These are phyloP conservation scores for Aspergillus saccharolyticus DNA, from an alignment of 495 filamentous ascomycete species.

Conservation along the genomic window DNA sequence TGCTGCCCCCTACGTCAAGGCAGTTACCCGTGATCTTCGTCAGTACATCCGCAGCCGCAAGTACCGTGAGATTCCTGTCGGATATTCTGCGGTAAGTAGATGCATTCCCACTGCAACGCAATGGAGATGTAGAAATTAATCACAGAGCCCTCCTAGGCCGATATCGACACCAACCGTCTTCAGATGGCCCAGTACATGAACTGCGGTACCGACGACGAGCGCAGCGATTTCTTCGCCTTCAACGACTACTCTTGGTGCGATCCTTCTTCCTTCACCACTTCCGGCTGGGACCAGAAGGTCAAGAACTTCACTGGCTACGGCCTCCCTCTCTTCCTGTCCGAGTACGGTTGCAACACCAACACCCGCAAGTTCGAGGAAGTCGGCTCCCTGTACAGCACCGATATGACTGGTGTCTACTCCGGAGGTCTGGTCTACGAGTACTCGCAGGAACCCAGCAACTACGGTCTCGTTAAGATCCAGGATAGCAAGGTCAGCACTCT, in stretches of 20 bases:
- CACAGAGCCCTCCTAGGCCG: slow-evolving; percentile 29
- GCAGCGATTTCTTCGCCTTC: slow-evolving; percentile 94
- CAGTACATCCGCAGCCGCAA: slow-evolving; percentile 72
- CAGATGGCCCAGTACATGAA: slow-evolving; percentile 93
- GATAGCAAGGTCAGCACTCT: slow-evolving; percentile 50
- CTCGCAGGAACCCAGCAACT: slow-evolving; percentile 67
- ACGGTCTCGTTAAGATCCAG: slow-evolving; percentile 70
- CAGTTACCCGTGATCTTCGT: slow-evolving; percentile 85
- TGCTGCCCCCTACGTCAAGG: slow-evolving; percentile 85
- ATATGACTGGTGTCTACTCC: slow-evolving; percentile 93
- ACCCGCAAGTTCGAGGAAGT: slow-evolving; percentile 79
- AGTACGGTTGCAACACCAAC: slow-evolving; percentile 85
- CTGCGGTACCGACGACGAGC: slow-evolving; percentile 80
- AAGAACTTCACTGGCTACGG: slow-evolving; percentile 86
- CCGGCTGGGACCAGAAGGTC: slow-evolving; percentile 91
- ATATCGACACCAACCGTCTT: slow-evolving; percentile 78
- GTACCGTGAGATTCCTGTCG: slow-evolving; percentile 78
- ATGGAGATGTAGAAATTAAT: slow-evolving; percentile 3
- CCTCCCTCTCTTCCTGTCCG: slow-evolving; percentile 89
- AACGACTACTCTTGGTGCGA: slow-evolving; percentile 99
- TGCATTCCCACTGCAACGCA: not conserved
- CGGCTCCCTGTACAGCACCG: slow-evolving; percentile 64
- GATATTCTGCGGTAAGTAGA: slow-evolving; percentile 70
- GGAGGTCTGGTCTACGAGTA: slow-evolving; percentile 97
- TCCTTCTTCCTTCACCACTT: slow-evolving; percentile 64